Percentiles rank a stretch among this genome's conserved stretches.
Conservation (phyloP, 345 rosid species). For the Rhizophora mangle region DNA sequence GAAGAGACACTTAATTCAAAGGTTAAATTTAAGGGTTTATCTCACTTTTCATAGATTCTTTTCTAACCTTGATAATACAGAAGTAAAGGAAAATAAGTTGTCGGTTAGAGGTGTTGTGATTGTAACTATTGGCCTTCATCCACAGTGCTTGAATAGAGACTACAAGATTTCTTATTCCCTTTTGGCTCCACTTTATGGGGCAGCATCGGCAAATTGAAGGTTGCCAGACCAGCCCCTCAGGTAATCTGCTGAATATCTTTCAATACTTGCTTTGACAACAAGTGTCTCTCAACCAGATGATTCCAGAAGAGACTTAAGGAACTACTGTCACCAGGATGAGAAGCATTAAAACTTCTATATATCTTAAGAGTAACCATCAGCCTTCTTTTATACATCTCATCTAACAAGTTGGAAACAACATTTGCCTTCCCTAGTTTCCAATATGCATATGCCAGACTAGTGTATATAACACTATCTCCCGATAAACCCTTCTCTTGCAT, state of each 20-base stretch:
- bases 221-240: no score
- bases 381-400: slow-evolving; percentile 71
- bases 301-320: slow-evolving; percentile 69
- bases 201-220: no score
- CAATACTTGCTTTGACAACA: slow-evolving; percentile 61
- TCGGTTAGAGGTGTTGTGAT: no score
- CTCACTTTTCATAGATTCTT: no score
- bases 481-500: slow-evolving; percentile 66
- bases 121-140: no score
- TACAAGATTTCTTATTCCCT: no score
- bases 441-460: slow-evolving; percentile 64
- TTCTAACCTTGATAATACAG: no score
- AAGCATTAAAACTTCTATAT: slow-evolving; percentile 55
- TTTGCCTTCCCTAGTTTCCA: slow-evolving; percentile 69
- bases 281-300: slow-evolving; percentile 54
- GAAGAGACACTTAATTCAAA: no score
- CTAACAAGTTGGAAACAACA: slow-evolving; percentile 51
- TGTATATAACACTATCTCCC: slow-evolving; percentile 71
- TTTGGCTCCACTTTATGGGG: no score
- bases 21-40: no score
- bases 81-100: no score
- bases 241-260: slow-evolving; percentile 39
- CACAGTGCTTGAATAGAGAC: no score
- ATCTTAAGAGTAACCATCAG: slow-evolving; percentile 68
- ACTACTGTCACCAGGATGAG: slow-evolving; percentile 48